Base-by-base conservation (phyloP, 2,329 filamentous ascomycete genomes). In the Colletotrichum sp. region DNA sequence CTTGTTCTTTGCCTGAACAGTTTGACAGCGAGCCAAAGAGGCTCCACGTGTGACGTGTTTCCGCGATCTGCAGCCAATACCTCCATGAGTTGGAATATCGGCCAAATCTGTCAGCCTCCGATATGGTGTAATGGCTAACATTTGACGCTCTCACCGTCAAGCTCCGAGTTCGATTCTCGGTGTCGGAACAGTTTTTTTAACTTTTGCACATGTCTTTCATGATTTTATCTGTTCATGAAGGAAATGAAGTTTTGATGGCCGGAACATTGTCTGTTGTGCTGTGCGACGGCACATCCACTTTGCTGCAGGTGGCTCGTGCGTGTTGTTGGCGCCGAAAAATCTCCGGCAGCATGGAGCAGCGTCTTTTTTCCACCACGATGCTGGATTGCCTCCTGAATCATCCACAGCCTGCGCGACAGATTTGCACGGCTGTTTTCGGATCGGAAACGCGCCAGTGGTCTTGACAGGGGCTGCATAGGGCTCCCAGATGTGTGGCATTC, bases 401-500 rank as follows among this genome's bases (percentile, higher is more conserved):
- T 10, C 39, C 8, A n/a, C 18, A 44, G 39, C 39, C 18, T 44
- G 39, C 39, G 39, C 39, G 39, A 44, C 39, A 18, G 39, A 44
- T 5, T 44, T 44, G 36, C 36, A 44, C 36, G 8, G 6, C 8
- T 44, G 8, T 44, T 44, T 18, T 18, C 16, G 16, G 36, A 44
- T 18, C 39, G 16, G 3, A 10, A 39, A 44, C 39, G 39, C 39
- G 8, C 39, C 16, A 44, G 39, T 44, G 16, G 39, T 6, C 16
- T 24, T n/a, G n/a, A 4, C 9, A 26, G 5, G 32, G 12, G 18
- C 39, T 24, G 3, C 12, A n/a, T 6, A 26, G n/a, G 16, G 26
- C 18, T 44, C 16, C 16, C 39, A 44, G 18, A 93, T 93, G 92
- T 93, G 92, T 82, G 92, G 92, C 77, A 93, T 93, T 69, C 87